Percentiles rank a stretch among this genome's conserved stretches.
These are phyloP conservation scores for Pistacia vera DNA, from an alignment of 345 rosid species.

Conservation along the genomic window DNA sequence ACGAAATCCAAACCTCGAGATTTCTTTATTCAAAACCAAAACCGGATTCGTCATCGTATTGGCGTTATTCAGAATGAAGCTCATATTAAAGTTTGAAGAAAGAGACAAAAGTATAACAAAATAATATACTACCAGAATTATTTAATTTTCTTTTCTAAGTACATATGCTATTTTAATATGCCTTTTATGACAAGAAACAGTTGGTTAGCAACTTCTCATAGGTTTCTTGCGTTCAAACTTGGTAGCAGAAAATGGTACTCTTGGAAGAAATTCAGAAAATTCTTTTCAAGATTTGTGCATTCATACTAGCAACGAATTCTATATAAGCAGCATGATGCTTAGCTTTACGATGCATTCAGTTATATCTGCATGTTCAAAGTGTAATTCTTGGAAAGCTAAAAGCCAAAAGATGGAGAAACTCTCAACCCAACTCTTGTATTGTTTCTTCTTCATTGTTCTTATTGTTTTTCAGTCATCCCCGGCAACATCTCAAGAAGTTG, in stretches of 20 bases:
- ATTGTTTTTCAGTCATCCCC: constrained; percentile 13
- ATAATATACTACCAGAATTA: too few relatives aligned
- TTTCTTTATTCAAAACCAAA: background rate
- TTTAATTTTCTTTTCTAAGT: too few relatives aligned
- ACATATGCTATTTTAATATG: background rate
- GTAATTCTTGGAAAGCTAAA: background rate
- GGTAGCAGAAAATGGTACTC: background rate
- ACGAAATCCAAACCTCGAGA: background rate
- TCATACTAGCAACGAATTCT: background rate
- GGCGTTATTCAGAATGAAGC: background rate
- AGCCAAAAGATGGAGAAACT: constrained; percentile 24
- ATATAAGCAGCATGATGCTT: background rate
- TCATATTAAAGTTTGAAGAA: background rate
- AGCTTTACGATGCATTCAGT: background rate
- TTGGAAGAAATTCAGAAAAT: background rate
- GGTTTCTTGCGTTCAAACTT: constrained; percentile 15
- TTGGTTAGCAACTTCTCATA: background rate
- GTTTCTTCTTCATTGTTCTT: constrained; percentile 29
- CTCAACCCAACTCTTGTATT: constrained; percentile 18
- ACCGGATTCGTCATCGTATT: constrained; percentile 8
- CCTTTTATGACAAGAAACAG: background rate
- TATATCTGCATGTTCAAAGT: background rate
- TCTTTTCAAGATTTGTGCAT: background rate
- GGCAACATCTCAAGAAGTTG: constrained; percentile 41
- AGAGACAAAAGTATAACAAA: background rate